Evolutionary conservation across 208 protist genomes (phyloP).

Genomic region (Leptomonas seymouri): DNA sequence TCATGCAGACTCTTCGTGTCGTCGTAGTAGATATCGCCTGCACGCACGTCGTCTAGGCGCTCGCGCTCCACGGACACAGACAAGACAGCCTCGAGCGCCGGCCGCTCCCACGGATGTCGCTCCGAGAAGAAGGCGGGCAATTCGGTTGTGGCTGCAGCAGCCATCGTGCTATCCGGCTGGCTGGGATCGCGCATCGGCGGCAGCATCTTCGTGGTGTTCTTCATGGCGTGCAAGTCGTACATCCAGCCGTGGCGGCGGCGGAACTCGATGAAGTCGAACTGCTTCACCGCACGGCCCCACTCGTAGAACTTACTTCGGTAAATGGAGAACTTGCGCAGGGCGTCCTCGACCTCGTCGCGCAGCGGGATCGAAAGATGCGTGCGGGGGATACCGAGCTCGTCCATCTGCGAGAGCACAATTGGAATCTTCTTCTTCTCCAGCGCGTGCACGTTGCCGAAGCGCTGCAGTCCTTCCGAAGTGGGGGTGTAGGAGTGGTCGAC

Average conservation of each 20-base stretch:
- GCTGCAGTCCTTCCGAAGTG: constrained; percentile 65
- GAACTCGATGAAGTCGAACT: constrained; percentile 93
- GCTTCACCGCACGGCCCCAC: constrained; percentile 89
- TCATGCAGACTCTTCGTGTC: constrained; percentile 68
- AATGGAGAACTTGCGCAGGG: constrained; percentile 82
- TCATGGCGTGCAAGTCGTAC: constrained; percentile 88
- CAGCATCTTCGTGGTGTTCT: constrained; percentile 69
- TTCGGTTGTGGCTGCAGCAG: constrained; percentile 54
- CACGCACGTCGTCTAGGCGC: constrained; percentile 76
- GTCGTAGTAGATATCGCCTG: constrained; percentile 86
- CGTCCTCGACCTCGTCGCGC: constrained; percentile 88
- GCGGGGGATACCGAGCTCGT: constrained; percentile 81
- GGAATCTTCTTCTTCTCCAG: constrained; percentile 92
- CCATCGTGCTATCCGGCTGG: constrained; percentile 59
- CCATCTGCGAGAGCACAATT: constrained; percentile 80
- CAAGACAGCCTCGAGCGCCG: constrained; percentile 67
- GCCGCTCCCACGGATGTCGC: constrained; percentile 72
- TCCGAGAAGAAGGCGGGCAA: constrained; percentile 83
- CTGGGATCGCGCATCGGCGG: constrained; percentile 72
- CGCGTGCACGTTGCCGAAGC: constrained; percentile 77
- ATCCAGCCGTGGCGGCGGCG: constrained; percentile 88
- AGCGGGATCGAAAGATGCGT: constrained; percentile 80
- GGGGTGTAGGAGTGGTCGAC: constrained; percentile 88
- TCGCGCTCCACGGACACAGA: constrained; percentile 54
- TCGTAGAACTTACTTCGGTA: constrained; percentile 82